phyloP scores from a whole-genome alignment of 2,329 filamentous ascomycete genomes.

The Cordyceps sp. region DNA sequence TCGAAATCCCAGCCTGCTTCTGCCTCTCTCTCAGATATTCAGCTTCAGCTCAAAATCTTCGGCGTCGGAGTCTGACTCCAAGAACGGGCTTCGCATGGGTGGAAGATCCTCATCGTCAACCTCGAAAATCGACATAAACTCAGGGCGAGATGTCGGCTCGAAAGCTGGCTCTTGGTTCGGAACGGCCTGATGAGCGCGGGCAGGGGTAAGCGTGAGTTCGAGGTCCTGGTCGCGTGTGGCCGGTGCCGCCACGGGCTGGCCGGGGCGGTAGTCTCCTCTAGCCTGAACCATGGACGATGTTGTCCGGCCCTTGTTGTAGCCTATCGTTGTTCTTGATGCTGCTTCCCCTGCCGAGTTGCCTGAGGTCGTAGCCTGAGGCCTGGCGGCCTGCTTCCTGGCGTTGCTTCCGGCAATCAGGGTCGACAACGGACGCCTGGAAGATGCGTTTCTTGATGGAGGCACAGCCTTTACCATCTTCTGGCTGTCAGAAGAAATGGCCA shows the following conservation, averaged over 20 bases:
- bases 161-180: constrained; percentile 5
- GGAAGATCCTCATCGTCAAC: constrained; percentile 22
- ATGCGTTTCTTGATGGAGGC: neutral
- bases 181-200: constrained; percentile 13
- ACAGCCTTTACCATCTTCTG: neutral
- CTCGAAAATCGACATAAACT: constrained; percentile 42
- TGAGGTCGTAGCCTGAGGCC: constrained; percentile 30
- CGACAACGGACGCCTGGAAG: constrained; percentile 11
- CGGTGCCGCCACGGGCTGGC: constrained; percentile 5
- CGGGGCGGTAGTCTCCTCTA: constrained; percentile 4
- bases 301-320: constrained; percentile 63
- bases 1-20: too few relatives aligned
- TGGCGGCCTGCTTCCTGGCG: constrained; percentile 18
- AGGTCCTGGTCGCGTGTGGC: constrained; percentile 2
- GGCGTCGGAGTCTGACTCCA: constrained; percentile 27
- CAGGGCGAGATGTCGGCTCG: constrained; percentile 21
- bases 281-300: constrained; percentile 28
- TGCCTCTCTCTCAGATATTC: too few relatives aligned
- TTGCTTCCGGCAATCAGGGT: constrained; percentile 14
- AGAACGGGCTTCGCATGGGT: constrained; percentile 9
- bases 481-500: constrained; percentile 16
- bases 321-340: constrained; percentile 66
- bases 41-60: constrained; percentile 37
- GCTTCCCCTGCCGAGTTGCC: constrained; percentile 45
- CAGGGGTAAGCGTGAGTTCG: constrained; percentile 30